Percentiles rank a stretch among this genome's conserved stretches.
These are phyloP conservation scores for Calonectria henricotiae DNA, from an alignment of 2,329 filamentous ascomycete species.

Conservation along the genomic window DNA sequence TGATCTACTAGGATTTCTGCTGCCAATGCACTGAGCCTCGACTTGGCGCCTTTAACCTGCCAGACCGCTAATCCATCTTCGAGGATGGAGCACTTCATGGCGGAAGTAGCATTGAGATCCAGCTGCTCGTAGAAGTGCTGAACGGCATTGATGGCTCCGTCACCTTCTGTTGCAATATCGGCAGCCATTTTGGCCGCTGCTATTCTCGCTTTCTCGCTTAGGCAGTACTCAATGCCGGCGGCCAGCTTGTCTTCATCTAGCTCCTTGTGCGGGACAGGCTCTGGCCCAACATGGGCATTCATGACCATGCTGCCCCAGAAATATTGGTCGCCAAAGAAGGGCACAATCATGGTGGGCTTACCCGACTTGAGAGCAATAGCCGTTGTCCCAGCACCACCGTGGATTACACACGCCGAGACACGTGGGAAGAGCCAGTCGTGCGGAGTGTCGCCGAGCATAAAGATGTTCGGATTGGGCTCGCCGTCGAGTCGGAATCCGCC, in stretches of 20 bases:
- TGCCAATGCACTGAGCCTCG: no score
- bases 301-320: conserved; percentile 84
- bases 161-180: conserved; percentile 62
- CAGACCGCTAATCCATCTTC: no score
- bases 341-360: conserved; percentile 82
- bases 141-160: no score
- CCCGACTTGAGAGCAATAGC: conserved; percentile 82
- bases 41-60: no score
- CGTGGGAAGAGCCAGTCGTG: conserved; percentile 85
- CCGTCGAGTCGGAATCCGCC: conserved; percentile 76
- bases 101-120: no score
- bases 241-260: conserved; percentile 76
- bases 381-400: conserved; percentile 85
- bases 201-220: conserved; percentile 73
- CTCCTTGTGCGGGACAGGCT: conserved; percentile 59
- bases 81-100: no score
- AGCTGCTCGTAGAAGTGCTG: no score
- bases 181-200: conserved; percentile 75
- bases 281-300: conserved; percentile 75
- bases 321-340: conserved; percentile 85
- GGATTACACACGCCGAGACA: conserved; percentile 77
- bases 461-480: conserved; percentile 74
- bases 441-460: conserved; percentile 81
- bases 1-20: no score
- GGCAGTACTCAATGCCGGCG: conserved; percentile 78